Evolutionary conservation across 495 filamentous ascomycete species (phyloP), one percentile per base, ranked within the genome.

Genomic region (Neurospora sp.): DNA sequence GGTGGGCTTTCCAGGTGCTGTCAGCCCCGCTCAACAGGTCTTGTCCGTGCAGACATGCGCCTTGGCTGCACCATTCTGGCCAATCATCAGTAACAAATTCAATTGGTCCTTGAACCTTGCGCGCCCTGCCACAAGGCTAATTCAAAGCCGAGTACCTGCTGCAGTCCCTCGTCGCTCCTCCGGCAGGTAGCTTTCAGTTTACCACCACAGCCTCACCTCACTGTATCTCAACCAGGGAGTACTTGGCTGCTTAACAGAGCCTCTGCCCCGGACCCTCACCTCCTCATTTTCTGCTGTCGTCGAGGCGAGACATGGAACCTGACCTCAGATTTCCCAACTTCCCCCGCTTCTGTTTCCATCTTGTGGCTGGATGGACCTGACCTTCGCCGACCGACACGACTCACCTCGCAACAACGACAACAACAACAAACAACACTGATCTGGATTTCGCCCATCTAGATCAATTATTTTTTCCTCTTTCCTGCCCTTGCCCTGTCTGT

Each of bases 81-180:
- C 53, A 65, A 65, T 35, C 53, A 61, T 4, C 12, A 8, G 53
- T 27, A 14, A 14, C 27, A 18, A 8, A 35, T 35, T 1, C 53
- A 65, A 65, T 18, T 65, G 53, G 53, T 65, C 4, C 53, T 65
- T 65, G 27, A 65, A 65, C 53, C 53, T 65, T 65, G 53, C 53
- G 22, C 61, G 75, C 73, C 72, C 75, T 77, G 71, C 74, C 77
- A 81, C 78, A 75, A 81, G 79, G 79, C 79, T 81, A 80, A 80
- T 73, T 75, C 74, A 75, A 73, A 81, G 78, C 77, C 79, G 78
- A 78, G 70, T 73, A 76, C 27, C 53, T 35, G 27, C 53, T 65
- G 14, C 53, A 65, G 53, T 65, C 53, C 53, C 53, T 65, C 53
- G 53, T 65, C 53, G 53, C 53, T 65, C 53, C 53, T 61, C 53